phyloP scores from a whole-genome alignment of 129 eudicot species.

The Deinandra increscens region DNA sequence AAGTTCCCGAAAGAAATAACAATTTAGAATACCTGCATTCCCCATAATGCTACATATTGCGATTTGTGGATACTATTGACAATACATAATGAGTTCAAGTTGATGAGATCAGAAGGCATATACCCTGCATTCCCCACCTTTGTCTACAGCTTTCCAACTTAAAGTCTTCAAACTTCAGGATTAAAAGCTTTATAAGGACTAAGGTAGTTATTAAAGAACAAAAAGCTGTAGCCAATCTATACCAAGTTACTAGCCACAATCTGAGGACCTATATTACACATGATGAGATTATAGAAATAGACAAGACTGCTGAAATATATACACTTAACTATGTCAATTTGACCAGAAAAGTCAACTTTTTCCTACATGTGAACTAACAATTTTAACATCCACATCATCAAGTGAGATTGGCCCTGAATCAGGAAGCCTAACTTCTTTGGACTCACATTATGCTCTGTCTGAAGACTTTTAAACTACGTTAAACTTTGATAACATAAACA shows the following conservation, averaged over 20 bases:
- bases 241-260: too few species aligned
- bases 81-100: too few species aligned
- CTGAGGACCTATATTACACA: constrained; percentile 33
- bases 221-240: too few species aligned
- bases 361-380: constrained; percentile 50
- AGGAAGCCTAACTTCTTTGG: constrained; percentile 88
- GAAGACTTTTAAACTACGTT: constrained; percentile 79
- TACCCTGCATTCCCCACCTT: too few species aligned
- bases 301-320: background rate
- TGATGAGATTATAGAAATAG: constrained; percentile 12
- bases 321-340: constrained; percentile 4
- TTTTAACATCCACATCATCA: constrained; percentile 96
- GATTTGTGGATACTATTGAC: constrained; percentile 71
- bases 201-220: too few species aligned
- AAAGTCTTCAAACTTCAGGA: too few species aligned
- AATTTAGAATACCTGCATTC: constrained; percentile 63
- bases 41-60: constrained; percentile 91
- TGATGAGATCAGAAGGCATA: too few species aligned
- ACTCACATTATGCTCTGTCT: constrained; percentile 86
- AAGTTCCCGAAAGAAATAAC: background rate
- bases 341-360: constrained; percentile 12
- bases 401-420: constrained; percentile 77
- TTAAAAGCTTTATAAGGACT: too few species aligned
- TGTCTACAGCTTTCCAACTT: too few species aligned
- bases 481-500: background rate